These are phyloP conservation scores for Filosporella fistucella DNA, from an alignment of 495 filamentous ascomycete genomes.

Conservation along the genomic window DNA sequence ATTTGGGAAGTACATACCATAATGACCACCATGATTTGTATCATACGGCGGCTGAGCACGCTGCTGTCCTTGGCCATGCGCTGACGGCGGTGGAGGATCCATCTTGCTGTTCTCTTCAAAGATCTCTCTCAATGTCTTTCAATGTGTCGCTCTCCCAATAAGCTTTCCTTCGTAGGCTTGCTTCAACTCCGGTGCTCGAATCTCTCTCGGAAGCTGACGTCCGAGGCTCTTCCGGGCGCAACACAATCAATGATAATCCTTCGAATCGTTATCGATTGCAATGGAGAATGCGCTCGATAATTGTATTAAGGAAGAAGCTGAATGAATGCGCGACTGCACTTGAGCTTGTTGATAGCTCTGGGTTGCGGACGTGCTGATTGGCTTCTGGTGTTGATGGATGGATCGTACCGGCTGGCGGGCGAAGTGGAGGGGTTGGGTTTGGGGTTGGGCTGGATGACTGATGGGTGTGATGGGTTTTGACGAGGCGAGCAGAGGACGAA, in stretches of 20 bases:
- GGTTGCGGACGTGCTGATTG: conserved; percentile 10
- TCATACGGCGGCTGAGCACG: conserved; percentile 62
- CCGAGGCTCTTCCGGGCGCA: no score
- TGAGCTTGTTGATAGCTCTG: conserved; percentile 16
- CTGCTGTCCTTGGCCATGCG: conserved; percentile 24
- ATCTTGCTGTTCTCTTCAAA: no score
- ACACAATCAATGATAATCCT: no score
- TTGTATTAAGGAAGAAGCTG: no score
- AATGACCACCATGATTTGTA: conserved; percentile 77
- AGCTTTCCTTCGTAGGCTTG: no score
- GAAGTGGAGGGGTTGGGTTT: neutral
- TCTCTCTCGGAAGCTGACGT: no score
- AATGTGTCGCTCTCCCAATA: no score
- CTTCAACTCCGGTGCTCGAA: no score
- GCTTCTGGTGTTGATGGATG: neutral
- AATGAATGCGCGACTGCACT: neutral
- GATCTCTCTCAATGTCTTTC: conserved; percentile 8
- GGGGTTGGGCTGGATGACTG: neutral
- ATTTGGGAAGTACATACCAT: no score
- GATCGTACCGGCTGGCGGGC: conserved; percentile 1
- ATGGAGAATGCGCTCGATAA: no score
- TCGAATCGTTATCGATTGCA: no score
- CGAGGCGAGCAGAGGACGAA: neutral
- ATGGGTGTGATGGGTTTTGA: neutral
- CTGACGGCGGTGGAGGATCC: conserved; percentile 41